phyloP scores from a whole-genome alignment of 1,284 basidiomycete genomes.

The Cystobasidiaceae sp. region DNA sequence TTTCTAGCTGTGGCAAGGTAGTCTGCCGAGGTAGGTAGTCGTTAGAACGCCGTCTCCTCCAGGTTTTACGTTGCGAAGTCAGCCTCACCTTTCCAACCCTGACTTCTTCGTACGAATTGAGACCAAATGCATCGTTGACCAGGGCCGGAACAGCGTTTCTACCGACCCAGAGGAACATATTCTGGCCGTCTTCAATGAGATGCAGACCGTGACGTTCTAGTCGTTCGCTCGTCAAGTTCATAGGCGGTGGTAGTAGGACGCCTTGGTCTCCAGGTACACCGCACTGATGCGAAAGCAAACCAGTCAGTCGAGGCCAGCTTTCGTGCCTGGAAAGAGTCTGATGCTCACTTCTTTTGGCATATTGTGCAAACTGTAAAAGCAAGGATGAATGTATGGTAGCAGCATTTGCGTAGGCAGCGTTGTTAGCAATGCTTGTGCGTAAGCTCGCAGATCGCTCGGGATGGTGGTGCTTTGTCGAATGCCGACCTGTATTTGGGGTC shows the following conservation, averaged over 20 bases:
- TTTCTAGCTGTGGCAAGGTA: constrained; percentile 81
- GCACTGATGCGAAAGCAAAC: constrained; percentile 34
- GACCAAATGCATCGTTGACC: constrained; percentile 87
- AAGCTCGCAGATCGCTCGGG: constrained; percentile 90
- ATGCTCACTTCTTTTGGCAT: constrained; percentile 78
- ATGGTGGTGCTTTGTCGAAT: constrained; percentile 93
- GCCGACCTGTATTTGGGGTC: constrained; percentile 73
- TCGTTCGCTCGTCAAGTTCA: constrained; percentile 87
- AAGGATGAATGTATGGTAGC: constrained; percentile 88
- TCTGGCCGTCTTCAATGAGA: constrained; percentile 96
- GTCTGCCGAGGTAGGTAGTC: no score
- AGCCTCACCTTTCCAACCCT: constrained; percentile 78
- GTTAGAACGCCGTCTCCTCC: no score
- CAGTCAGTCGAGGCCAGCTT: no score
- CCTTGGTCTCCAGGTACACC: constrained; percentile 76
- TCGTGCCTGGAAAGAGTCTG: no score
- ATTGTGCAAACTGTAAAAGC: constrained; percentile 92
- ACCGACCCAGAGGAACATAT: constrained; percentile 96
- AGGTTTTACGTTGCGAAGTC: neutral
- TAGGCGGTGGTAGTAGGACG: constrained; percentile 73
- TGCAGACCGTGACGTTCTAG: constrained; percentile 93
- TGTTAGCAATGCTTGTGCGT: constrained; percentile 86
- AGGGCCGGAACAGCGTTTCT: constrained; percentile 93
- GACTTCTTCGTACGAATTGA: constrained; percentile 79
- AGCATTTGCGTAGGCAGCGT: constrained; percentile 85